Evolutionary conservation across 352 stramenopile genomes (phyloP), one percentile per base, ranked within the genome.

Genomic region (Nothophytophthora sp.): DNA sequence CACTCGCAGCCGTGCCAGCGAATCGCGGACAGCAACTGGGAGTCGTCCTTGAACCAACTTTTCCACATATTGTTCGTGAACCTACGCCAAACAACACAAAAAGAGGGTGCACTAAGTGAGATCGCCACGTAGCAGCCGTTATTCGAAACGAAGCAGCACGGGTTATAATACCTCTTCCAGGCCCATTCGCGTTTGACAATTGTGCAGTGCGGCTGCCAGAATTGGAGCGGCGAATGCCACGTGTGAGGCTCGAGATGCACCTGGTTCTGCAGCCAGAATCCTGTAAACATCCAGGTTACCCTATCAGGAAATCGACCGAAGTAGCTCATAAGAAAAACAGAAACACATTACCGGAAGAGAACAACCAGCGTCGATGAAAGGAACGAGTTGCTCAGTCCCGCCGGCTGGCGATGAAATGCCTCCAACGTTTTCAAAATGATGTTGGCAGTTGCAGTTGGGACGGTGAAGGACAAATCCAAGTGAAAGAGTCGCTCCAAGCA

Each of bases 371-470:
- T 41, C 47, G 44, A 30, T 22, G 44, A 53, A 41, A 46, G 39
- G 55, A 57, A 57, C 1, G 27, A 28, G 3, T 32, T 49, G 23
- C n/a, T 52, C 15, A 46, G 16, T n/a, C 18, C 43, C 46, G 38
- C 4, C 19, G 24, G 15, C 25, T 57, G 52, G 1, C 36, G 52
- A 35, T 50, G 43, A 20, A 25, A 62, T 6, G 58, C 38, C 8
- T 60, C 48, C 25, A 72, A 37, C 2, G 33, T 56, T 23, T 72
- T 72, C 37, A 72, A 41, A 41, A 65, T 46, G 20, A 66, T 38
- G 32, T 65, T 72, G 4, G 43, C 47, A 35, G 44, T 27, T 29
- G 48, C 49, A 15, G 48, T 22, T 22, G 58, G 52, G 37, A 68
- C n/a, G 23, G 25, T 23, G 33, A 22, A 19, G 48, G 48, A 33